phyloP scores from a whole-genome alignment of 345 rosid genomes.

The Abelmoschus esculentus region DNA sequence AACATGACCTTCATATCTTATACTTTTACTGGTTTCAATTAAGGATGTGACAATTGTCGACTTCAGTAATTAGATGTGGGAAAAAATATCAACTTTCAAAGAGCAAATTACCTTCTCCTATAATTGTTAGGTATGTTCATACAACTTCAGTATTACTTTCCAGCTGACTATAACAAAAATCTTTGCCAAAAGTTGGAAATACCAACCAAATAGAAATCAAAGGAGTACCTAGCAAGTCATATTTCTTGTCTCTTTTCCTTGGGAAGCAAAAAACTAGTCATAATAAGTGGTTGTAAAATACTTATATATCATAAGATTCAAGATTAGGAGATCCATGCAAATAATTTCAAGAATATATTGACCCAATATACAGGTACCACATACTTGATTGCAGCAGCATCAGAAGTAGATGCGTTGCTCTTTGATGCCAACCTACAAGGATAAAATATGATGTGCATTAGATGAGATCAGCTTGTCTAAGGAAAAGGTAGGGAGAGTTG shows the following conservation, averaged over 20 bases:
- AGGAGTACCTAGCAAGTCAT: background rate
- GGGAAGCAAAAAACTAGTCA: background rate
- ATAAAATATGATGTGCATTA: slow-evolving; percentile 5
- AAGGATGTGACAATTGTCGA: background rate
- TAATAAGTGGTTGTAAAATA: background rate
- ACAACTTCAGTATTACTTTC: too few relatives aligned
- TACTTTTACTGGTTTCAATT: background rate
- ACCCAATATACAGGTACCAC: slow-evolving; percentile 4
- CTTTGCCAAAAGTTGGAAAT: background rate
- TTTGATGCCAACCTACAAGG: slow-evolving; percentile 25
- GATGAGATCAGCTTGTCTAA: background rate
- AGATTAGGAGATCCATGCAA: background rate
- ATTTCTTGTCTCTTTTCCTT: background rate
- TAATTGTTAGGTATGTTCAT: too few relatives aligned
- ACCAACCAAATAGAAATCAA: background rate
- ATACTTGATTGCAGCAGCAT: slow-evolving; percentile 29
- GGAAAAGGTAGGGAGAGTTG: background rate
- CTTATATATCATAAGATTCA: background rate
- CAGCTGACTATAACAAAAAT: background rate
- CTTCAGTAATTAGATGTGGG: background rate
- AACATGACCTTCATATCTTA: background rate
- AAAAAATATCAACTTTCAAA: background rate
- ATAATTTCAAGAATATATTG: background rate
- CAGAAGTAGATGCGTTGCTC: slow-evolving; percentile 28
- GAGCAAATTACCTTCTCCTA: background rate